Base-by-base conservation (phyloP, 768 basidiomycete species). In the Tulasnella sp. region DNA sequence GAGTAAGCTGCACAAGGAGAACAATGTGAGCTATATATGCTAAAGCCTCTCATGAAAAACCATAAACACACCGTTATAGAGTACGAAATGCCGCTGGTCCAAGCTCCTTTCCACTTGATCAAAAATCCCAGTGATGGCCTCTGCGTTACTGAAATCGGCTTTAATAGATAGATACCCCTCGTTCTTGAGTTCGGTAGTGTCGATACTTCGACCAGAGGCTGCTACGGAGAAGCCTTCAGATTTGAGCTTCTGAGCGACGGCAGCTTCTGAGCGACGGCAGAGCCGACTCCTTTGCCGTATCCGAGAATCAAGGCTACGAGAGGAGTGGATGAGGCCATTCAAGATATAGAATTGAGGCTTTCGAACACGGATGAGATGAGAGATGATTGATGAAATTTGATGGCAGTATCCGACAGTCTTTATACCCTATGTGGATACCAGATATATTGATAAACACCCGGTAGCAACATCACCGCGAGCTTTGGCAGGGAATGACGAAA, bases 281-380 rank as follows among this genome's bases (percentile, higher is more conserved):
- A 40, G 16, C 49, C 49, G 4, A 51, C 39, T 13, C 49, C 49
- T 13, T 27, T 27, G n/a, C 49, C 49, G 25, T 44, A 51, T 12
- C 49, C 49, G 12, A 51, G 20, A 4, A 51, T 43, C 28, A 51
- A 51, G 5, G 49, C 49, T 4, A 51, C n/a, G n/a, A n/a, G n/a
- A n/a, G n/a, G n/a, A n/a, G n/a, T n/a, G n/a, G n/a, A n/a, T n/a
- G n/a, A n/a, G n/a, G n/a, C n/a, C n/a, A n/a, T n/a, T n/a, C n/a
- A n/a, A n/a, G n/a, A n/a, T n/a, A n/a, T n/a, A n/a, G n/a, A n/a
- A n/a, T n/a, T n/a, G n/a, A n/a, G n/a, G n/a, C n/a, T n/a, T n/a
- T n/a, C n/a, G n/a, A n/a, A n/a, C n/a, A n/a, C n/a, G n/a, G n/a
- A n/a, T n/a, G n/a, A n/a, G n/a, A n/a, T n/a, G n/a, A n/a, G n/a